A percentile compares a stretch with the other conserved stretches of the same genome.
These are phyloP conservation scores for Colletotrichum euphorbiae DNA, from an alignment of 2,329 filamentous ascomycete genomes.

Conservation along the genomic window DNA sequence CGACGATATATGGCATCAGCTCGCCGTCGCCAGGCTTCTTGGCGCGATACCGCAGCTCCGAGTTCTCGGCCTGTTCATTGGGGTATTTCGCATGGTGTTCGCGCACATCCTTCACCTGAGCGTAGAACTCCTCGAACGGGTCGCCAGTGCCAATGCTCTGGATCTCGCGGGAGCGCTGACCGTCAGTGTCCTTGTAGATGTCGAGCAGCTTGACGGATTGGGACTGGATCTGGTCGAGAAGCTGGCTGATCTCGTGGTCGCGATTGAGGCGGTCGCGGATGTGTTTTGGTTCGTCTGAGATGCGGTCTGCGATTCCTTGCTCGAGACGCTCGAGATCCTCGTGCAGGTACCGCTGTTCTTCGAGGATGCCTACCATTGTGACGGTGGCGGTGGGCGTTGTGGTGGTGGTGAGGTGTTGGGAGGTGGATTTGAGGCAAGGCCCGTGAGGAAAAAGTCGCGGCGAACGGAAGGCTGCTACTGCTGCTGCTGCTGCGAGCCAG, in stretches of 20 bases:
- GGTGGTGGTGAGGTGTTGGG: slow-evolving; percentile 7
- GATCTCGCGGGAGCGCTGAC: slow-evolving; percentile 80
- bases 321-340: slow-evolving; percentile 97
- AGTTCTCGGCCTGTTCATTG: slow-evolving; percentile 93
- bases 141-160: slow-evolving; percentile 87
- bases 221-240: slow-evolving; percentile 86
- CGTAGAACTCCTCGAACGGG: slow-evolving; percentile 91
- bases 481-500: not conserved
- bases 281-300: slow-evolving; percentile 90
- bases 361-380: slow-evolving; percentile 75
- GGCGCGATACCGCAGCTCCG: slow-evolving; percentile 89
- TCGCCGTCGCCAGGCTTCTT: slow-evolving; percentile 73
- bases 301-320: slow-evolving; percentile 90
- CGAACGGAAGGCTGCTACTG: not conserved
- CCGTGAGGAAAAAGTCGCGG: slow-evolving; percentile 23
- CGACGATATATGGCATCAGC: slow-evolving; percentile 75
- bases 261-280: slow-evolving; percentile 89
- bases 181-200: slow-evolving; percentile 85
- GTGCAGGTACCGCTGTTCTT: slow-evolving; percentile 93
- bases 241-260: slow-evolving; percentile 91
- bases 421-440: slow-evolving; percentile 12
- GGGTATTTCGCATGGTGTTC: slow-evolving; percentile 92
- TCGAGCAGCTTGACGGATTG: slow-evolving; percentile 85
- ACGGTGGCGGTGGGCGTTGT: not conserved
- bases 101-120: slow-evolving; percentile 82